A percentile compares a stretch with the other conserved stretches of the same genome.
phyloP scores from a whole-genome alignment of 768 basidiomycete species.

The Hericium alpestre region DNA sequence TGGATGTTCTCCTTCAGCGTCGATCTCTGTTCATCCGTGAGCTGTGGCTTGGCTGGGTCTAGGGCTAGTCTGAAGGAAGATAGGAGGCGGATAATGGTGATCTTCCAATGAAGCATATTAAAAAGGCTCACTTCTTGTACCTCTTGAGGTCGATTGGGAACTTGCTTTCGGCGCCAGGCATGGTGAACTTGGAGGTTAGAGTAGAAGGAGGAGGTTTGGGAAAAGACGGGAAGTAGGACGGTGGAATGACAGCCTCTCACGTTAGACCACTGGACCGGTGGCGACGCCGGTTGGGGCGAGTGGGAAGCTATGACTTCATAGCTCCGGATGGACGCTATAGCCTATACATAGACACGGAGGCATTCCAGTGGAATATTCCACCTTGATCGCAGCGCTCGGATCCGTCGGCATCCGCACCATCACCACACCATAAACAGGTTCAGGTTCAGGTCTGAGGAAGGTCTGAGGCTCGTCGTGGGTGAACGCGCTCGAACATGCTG shows the following conservation, averaged over 20 bases:
- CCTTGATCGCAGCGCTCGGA: not conserved
- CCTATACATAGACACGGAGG: not conserved
- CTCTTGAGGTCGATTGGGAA: conserved; percentile 12
- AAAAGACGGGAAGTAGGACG: not conserved
- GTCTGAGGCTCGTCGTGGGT: no score
- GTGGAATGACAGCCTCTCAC: not conserved
- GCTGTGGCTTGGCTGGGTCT: conserved; percentile 54
- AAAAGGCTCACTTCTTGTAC: conserved; percentile 8
- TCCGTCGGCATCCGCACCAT: not conserved
- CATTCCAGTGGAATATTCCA: not conserved
- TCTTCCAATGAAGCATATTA: not conserved
- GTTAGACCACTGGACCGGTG: not conserved
- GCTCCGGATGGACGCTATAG: not conserved
- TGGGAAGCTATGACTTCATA: not conserved
- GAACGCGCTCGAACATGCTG: no score
- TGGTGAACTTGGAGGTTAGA: not conserved
- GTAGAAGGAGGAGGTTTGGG: not conserved
- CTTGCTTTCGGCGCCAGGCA: conserved; percentile 5
- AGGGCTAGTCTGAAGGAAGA: conserved; percentile 46
- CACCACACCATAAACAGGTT: not conserved
- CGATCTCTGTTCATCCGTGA: conserved; percentile 52
- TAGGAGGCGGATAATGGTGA: not conserved
- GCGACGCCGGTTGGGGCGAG: not conserved
- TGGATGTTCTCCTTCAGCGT: conserved; percentile 61
- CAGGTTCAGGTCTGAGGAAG: not conserved